Percentiles rank a stretch among this genome's conserved stretches.
These are phyloP conservation scores for Trametes cingulata DNA, from an alignment of 768 basidiomycete genomes.

Conservation along the genomic window DNA sequence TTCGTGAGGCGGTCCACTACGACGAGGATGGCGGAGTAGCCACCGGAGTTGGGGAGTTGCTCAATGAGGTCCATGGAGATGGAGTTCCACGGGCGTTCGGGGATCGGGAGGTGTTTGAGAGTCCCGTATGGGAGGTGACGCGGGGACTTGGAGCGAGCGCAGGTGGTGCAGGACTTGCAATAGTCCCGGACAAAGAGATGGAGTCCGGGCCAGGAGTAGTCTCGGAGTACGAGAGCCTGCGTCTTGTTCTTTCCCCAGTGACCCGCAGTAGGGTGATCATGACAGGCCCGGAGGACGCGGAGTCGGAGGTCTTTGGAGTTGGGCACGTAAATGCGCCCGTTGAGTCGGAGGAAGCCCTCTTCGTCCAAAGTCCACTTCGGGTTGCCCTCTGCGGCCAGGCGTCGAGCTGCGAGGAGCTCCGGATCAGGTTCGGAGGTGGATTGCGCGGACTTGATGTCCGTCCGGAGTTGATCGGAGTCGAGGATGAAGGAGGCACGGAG, in stretches of 20 bases:
- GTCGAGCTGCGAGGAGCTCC: constrained; percentile 1
- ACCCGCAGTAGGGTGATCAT: too few relatives aligned
- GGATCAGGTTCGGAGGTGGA: not conserved
- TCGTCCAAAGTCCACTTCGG: too few relatives aligned
- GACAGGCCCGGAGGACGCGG: constrained; percentile 25
- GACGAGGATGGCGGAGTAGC: too few relatives aligned
- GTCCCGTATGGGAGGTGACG: constrained; percentile 26
- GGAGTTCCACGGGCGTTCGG: constrained; percentile 27
- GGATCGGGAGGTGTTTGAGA: constrained; percentile 14
- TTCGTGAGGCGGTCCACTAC: too few relatives aligned
- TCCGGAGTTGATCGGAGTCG: constrained; percentile 26
- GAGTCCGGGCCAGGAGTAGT: constrained; percentile 34
- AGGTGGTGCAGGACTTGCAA: constrained; percentile 30
- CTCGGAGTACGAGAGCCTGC: constrained; percentile 20
- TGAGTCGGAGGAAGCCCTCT: constrained; percentile 13
- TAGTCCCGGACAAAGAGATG: constrained; percentile 30
- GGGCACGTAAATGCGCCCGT: constrained; percentile 28
- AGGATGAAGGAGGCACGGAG: constrained; percentile 21
- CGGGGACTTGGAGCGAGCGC: constrained; percentile 24
- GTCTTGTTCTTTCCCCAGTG: constrained; percentile 34
- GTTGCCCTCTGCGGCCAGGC: not conserved
- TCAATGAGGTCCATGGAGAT: constrained; percentile 30
- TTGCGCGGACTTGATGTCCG: constrained; percentile 15
- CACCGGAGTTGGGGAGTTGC: too few relatives aligned
- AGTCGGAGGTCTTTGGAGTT: constrained; percentile 24